Conservation (phyloP, 2,329 filamentous ascomycete genomes). For the Colletotrichum horii region DNA sequence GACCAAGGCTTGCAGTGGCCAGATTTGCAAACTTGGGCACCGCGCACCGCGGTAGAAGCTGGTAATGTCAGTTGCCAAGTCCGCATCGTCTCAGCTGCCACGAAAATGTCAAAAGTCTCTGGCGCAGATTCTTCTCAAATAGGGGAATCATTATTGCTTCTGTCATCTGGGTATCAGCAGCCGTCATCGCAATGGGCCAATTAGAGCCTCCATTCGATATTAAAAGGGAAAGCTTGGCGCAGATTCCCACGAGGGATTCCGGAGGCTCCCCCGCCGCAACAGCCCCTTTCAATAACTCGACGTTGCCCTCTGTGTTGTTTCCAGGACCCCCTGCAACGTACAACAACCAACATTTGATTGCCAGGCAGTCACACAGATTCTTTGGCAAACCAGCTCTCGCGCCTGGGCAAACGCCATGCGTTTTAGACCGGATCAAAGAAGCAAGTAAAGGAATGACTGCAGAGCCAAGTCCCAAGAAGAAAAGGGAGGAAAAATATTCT, state of each 20-base stretch:
- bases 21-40: not conserved
- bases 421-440: not conserved
- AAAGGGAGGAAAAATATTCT: not conserved
- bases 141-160: not conserved
- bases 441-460: not conserved
- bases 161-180: not conserved
- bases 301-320: not conserved
- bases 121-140: not conserved
- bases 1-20: not conserved
- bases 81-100: not conserved
- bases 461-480: not conserved
- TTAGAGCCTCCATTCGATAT: not conserved
- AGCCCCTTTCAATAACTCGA: not conserved
- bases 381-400: not conserved
- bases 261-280: slow-evolving; percentile 8
- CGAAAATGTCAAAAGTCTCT: not conserved
- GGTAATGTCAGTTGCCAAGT: not conserved
- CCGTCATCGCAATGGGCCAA: not conserved
- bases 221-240: not conserved
- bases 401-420: not conserved
- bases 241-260: not conserved
- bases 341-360: not conserved
- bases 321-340: not conserved
- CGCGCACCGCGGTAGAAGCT: not conserved
- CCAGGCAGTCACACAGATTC: not conserved